phyloP scores from a whole-genome alignment of 495 filamentous ascomycete species.

The Corynascus novoguineensis region DNA sequence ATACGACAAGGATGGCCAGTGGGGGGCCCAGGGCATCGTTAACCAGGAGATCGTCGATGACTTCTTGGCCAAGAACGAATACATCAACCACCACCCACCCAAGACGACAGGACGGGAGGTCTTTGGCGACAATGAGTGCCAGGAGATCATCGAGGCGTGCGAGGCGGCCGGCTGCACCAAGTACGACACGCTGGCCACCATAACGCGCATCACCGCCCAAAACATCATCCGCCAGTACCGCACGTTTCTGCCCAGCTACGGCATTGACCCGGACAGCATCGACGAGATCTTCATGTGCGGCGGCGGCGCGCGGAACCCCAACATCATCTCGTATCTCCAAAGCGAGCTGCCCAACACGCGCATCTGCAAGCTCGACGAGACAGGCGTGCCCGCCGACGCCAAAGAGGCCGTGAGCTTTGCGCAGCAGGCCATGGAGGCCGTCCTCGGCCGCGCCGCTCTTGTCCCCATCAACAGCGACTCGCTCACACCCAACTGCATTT shows the following conservation, averaged over 20 bases:
- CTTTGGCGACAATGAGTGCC: neutral
- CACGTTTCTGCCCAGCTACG: neutral
- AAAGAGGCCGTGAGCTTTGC: neutral
- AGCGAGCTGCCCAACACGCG: neutral
- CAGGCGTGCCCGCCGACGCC: neutral
- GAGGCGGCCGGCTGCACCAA: neutral
- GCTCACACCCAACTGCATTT: neutral
- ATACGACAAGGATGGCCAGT: neutral
- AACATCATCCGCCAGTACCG: neutral
- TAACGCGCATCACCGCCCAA: neutral
- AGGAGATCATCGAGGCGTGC: neutral
- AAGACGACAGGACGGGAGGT: neutral
- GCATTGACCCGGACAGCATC: neutral
- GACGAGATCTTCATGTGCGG: neutral
- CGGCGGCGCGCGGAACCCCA: neutral
- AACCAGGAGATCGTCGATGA: neutral
- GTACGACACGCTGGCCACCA: neutral
- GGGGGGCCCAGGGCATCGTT: neutral
- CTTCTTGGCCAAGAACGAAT: neutral
- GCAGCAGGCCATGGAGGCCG: neutral
- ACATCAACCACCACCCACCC: neutral
- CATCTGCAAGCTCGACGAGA: neutral
- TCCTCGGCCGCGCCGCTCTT: neutral
- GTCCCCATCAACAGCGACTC: neutral
- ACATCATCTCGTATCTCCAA: neutral